Evolutionary conservation across 306 rosid genomes (phyloP), one percentile per base, ranked within the genome.

Genomic region (Herpetospermum pedunculosum): DNA sequence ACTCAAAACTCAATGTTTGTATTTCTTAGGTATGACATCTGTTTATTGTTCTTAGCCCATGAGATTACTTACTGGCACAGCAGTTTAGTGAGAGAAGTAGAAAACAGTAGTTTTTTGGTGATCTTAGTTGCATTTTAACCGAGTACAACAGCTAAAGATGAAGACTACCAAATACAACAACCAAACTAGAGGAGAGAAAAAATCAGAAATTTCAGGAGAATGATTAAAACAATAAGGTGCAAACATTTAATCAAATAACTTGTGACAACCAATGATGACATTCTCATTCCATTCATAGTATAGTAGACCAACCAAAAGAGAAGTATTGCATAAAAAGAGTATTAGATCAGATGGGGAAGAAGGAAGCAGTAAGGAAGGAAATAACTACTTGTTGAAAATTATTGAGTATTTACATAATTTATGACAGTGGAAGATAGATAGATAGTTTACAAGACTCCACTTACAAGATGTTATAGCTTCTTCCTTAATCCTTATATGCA

Each of bases 391-490:
- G 0, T 2, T 3, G 15, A 72, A 81, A 62, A 75, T 80, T 88
- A 79, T 60, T 75, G 85, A 79, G 77, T 88, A 87, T 90, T 86
- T 90, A 89, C 93, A 92, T 57, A 77, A n/a, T 60, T 71, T 34
- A 63, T 74, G 41, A 71, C 49, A 65, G 72, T 74, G 74, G 57
- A 77, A 29, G 29, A 57, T 29, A 78, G 84, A 74, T 75, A 29
- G 58, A 83, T 88, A 16, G 71, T 72, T 26, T 46, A 81, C 52
- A 65, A n/a, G 32, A 25, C 50, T 65, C 50, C 72, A 65, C 72
- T 65, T 10, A 34, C 63, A 65, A 38, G 72, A 34, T 23, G 50
- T 65, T 62, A 35, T 18, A 35, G 70, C 70, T 59, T 48, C 6
- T n/a, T n/a, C n/a, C n/a, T n/a, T n/a, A n/a, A n/a, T 59, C 40